These are phyloP conservation scores for Fusarium protoensiforme DNA, from an alignment of 2,329 filamentous ascomycete genomes.

Conservation along the genomic window DNA sequence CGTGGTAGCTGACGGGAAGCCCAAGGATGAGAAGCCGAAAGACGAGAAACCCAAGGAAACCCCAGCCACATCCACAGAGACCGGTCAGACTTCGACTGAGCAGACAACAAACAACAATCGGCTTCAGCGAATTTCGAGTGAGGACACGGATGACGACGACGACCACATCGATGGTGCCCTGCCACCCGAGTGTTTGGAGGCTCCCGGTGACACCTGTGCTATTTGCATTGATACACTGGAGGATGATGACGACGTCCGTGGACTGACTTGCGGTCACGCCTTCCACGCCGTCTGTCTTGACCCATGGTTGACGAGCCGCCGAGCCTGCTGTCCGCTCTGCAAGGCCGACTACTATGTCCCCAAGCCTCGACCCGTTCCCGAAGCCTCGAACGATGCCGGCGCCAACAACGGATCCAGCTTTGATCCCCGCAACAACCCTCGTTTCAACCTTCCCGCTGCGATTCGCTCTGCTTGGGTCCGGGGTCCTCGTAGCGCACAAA, in stretches of 20 bases:
- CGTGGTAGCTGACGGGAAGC: slow-evolving; percentile 33
- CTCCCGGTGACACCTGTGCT: slow-evolving; percentile 91
- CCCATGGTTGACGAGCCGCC: slow-evolving; percentile 93
- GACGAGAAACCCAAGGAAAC: slow-evolving; percentile 39
- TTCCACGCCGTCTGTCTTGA: slow-evolving; percentile 97
- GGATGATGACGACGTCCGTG: slow-evolving; percentile 94
- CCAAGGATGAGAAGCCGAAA: slow-evolving; percentile 20
- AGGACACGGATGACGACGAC: slow-evolving; percentile 75
- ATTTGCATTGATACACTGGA: slow-evolving; percentile 96
- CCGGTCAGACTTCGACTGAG: slow-evolving; percentile 39
- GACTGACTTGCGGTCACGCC: slow-evolving; percentile 94
- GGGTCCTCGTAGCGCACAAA: slow-evolving; percentile 18
- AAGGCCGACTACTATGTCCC: slow-evolving; percentile 98
- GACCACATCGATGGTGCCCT: slow-evolving; percentile 86
- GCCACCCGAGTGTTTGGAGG: slow-evolving; percentile 81
- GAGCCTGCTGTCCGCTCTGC: slow-evolving; percentile 96
- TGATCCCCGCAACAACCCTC: slow-evolving; percentile 53
- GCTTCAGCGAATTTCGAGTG: slow-evolving; percentile 57
- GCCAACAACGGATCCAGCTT: slow-evolving; percentile 39
- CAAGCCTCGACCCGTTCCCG: slow-evolving; percentile 76
- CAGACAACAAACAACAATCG: slow-evolving; percentile 38
- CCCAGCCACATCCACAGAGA: slow-evolving; percentile 24
- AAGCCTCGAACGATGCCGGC: slow-evolving; percentile 51
- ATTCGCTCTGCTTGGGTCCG: slow-evolving; percentile 55
- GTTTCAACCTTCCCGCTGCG: slow-evolving; percentile 60